These are phyloP conservation scores for Lactarius hatsudake DNA, from an alignment of 768 basidiomycete species.

Conservation along the genomic window DNA sequence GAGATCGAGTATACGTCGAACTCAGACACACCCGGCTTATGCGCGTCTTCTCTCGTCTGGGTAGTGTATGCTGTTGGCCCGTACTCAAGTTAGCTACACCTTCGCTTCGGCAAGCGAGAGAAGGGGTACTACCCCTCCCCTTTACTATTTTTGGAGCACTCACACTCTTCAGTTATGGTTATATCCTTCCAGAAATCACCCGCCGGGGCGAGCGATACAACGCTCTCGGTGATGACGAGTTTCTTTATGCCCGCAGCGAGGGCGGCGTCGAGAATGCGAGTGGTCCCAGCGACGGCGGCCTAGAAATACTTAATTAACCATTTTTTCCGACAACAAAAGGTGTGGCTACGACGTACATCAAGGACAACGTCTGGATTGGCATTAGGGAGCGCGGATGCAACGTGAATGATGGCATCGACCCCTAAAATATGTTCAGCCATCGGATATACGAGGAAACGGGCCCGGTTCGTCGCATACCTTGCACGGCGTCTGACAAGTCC, in stretches of 20 bases:
- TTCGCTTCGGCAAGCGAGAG: background rate
- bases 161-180: conserved; percentile 11
- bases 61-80: conserved; percentile 36
- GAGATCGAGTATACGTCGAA: conserved; percentile 38
- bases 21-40: conserved; percentile 27
- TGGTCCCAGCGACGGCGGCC: conserved; percentile 22
- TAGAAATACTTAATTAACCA: background rate
- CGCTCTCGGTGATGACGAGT: conserved; percentile 21
- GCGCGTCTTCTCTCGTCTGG: conserved; percentile 34
- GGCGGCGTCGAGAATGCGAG: conserved; percentile 20
- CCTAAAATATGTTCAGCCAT: conserved; percentile 4
- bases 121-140: background rate
- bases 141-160: background rate
- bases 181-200: conserved; percentile 2
- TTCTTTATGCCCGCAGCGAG: conserved; percentile 15
- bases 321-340: background rate
- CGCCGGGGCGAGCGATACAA: background rate
- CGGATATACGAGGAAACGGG: background rate
- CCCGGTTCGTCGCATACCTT: conserved; percentile 22
- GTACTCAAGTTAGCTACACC: background rate
- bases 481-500: conserved; percentile 28
- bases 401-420: conserved; percentile 24
- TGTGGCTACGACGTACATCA: conserved; percentile 2
- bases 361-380: conserved; percentile 21
- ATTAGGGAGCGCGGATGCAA: conserved; percentile 17